Evolutionary conservation across 139 green algal species (phyloP), one percentile per base, ranked within the genome.

Genomic region (Chlorella sp.): DNA sequence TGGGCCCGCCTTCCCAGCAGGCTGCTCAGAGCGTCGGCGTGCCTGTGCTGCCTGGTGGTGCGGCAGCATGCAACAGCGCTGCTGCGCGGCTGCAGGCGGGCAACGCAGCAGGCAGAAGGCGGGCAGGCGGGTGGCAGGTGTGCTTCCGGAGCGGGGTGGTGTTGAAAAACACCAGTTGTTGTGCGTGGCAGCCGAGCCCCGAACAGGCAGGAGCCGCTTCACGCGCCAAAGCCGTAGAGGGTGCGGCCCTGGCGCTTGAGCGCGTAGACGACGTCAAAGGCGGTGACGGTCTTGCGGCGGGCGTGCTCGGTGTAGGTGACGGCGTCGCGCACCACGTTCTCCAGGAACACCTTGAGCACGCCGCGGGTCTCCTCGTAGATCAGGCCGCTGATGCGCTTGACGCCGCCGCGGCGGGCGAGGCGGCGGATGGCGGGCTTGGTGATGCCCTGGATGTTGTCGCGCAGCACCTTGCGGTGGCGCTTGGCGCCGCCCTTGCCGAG

Each of bases 281-380:
- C 93, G 33, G 93, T 97, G 41, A 98, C 93, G n/a, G 94, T 98
- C 92, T 97, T 98, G 67, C 94, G 87, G 70, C 92, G 86, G 65
- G 92, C 93, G 91, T 97, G 93, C 92, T 98, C 95, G 56, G 95
- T 98, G 92, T 98, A 98, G 81, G 95, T 98, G 50, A 98, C 95
- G n/a, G 93, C 90, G 80, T 98, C 94, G 69, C 94, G 87, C 79
- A 95, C 92, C 40, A 96, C 91, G 82, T 94, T 95, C 88, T 97
- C 91, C 51, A 95, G 88, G 88, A 97, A 96, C 65, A 94, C 90
- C 89, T 97, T 95, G 71, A 96, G 88, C 41, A 95, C 91, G 55
- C 89, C 87, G 80, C 90, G 89, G 56, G 91, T 94, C 86, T 96
- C 91, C 89, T 96, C 91, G 73, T 95, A 94, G 81, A 96, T 95